Evolutionary conservation across 768 basidiomycete genomes (phyloP), one percentile per base, ranked within the genome.

Genomic region (Rhizopogon sp.): DNA sequence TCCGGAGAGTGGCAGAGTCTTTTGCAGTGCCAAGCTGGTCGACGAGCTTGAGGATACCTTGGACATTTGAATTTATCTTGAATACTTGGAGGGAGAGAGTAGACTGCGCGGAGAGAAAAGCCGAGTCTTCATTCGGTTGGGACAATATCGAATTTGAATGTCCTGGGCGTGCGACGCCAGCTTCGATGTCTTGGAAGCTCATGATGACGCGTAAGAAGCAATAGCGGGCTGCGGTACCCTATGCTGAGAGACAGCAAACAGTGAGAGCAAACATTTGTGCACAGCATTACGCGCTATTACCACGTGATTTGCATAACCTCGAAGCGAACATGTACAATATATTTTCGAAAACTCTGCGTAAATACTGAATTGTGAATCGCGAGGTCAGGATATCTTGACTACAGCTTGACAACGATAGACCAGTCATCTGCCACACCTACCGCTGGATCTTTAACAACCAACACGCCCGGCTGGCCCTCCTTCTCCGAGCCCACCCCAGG

Each of bases 11-110:
- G 1, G 87, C 82, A 16, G 87, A 91, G 68, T 98, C 95, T 64
- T 84, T 84, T 33, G 74, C 74, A 0, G 88, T 92, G 4, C 96
- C 96, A 1, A 99, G 81, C 69, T 95, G 90, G 66, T 98, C 94
- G n/a, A 98, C 92, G n/a, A 94, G 79, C 72, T 91, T 92, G 62
- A 93, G 71, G 47, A 99, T 95, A 14, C 91, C 96, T 65, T 96
- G 92, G 3, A 98, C 93, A 72, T 99, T 99, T 56, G 91, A 83
- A 64, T 96, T 95, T 76, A 98, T 93, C 82, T 98, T 98, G 87
- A 98, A 98, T 55, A 96, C 92, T 69, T 98, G 95, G 6, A 98
- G 79, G 1, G 88, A 88, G 56, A 93, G 71, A 13, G 90, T 90
- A 3, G 82, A 84, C 66, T 93, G 93, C 14, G 95, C 74, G 33